Conservation (phyloP, 2,329 filamentous ascomycete genomes). For the Ophiostoma piceae region DNA sequence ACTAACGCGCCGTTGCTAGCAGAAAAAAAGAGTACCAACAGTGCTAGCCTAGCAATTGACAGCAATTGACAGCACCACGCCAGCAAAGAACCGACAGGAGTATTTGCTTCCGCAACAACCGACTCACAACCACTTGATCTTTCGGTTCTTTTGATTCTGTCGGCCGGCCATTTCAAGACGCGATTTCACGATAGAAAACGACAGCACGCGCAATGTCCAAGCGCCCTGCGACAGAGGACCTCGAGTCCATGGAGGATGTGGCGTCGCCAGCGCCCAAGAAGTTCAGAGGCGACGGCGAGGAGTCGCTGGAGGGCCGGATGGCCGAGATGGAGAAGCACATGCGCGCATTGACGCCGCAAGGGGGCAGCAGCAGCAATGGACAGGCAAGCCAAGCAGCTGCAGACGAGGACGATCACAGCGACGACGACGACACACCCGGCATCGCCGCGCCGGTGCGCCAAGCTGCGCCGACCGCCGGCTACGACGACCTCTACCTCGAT, state of each 20-base stretch:
- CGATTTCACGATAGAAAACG: not conserved
- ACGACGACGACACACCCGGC: constrained; percentile 40
- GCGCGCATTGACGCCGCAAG: constrained; percentile 12
- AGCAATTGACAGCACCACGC: not conserved
- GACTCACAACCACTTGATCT: not conserved
- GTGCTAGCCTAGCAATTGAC: not conserved
- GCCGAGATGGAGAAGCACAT: constrained; percentile 22
- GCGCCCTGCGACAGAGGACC: constrained; percentile 55
- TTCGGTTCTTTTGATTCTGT: not conserved
- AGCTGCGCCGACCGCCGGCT: constrained; percentile 74
- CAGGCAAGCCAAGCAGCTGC: constrained; percentile 28
- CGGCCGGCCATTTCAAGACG: not conserved
- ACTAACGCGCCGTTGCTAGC: not conserved
- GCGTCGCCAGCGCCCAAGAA: constrained; percentile 56
- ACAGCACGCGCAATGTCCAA: constrained; percentile 37
- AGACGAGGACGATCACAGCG: constrained; percentile 34
- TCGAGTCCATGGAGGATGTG: constrained; percentile 51
- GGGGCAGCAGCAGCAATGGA: not conserved
- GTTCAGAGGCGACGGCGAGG: constrained; percentile 30
- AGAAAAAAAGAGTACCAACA: constrained; percentile 10
- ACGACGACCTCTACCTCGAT: constrained; percentile 94
- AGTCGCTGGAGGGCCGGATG: constrained; percentile 7
- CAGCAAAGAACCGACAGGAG: not conserved
- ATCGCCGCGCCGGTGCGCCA: constrained; percentile 57
- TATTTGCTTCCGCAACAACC: not conserved